These are phyloP conservation scores for Histomonas meleagridis DNA, from an alignment of 208 protist species.

Conservation along the genomic window DNA sequence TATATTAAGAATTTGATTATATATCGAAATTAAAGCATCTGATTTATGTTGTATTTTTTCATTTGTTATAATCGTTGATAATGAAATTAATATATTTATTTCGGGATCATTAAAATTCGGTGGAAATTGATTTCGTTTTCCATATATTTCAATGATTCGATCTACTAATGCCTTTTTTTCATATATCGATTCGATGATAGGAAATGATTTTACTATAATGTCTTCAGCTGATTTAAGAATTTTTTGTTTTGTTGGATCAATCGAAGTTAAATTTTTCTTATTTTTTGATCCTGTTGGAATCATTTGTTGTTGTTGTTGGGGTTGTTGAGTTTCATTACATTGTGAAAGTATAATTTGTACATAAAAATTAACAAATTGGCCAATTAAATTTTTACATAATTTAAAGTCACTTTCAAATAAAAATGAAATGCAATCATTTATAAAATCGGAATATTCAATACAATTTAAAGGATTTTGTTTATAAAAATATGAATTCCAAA, in stretches of 20 bases:
- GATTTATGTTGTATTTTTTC: conserved; percentile 33
- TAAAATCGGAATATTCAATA: not conserved
- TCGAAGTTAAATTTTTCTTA: not conserved
- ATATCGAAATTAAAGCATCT: not conserved
- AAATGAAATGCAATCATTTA: not conserved
- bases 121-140: not conserved
- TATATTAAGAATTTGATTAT: not conserved
- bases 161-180: conserved; percentile 15
- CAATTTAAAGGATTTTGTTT: not conserved
- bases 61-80: conserved; percentile 13
- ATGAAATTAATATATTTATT: not conserved
- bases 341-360: not conserved
- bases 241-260: conserved; percentile 37
- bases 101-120: not conserved
- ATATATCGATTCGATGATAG: not conserved
- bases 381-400: not conserved
- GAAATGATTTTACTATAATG: not conserved
- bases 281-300: not conserved
- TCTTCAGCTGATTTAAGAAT: not conserved
- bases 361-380: not conserved
- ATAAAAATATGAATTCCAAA: conserved; percentile 12
- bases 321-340: not conserved
- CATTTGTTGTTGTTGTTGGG: not conserved
- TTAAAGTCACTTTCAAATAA: not conserved
- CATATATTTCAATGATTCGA: not conserved